Evolutionary conservation across 140 eudicot species (phyloP).

Genomic region (Stevia rebaudiana): DNA sequence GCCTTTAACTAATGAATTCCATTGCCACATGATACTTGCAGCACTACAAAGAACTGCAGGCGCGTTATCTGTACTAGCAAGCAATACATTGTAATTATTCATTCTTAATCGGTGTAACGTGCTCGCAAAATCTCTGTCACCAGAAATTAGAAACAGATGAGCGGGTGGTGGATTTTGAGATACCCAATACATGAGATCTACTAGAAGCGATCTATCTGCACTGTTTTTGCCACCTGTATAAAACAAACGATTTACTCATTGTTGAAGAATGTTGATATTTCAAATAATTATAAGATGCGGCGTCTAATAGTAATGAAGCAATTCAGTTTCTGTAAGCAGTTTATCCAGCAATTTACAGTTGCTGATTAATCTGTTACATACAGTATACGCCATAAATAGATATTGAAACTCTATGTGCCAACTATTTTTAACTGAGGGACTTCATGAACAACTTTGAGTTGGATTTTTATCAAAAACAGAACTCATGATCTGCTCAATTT

Average conservation of each 20-base stretch:
- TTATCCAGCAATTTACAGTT: slow-evolving; percentile 13
- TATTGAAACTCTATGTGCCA: neutral
- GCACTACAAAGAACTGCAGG: slow-evolving; percentile 94
- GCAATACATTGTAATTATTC: slow-evolving; percentile 83
- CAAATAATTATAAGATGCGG: neutral
- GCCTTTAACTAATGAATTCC: slow-evolving; percentile 71
- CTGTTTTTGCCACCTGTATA: slow-evolving; percentile 87
- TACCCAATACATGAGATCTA: slow-evolving; percentile 93
- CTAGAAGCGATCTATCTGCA: slow-evolving; percentile 87
- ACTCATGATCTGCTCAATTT: neutral
- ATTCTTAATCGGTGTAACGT: slow-evolving; percentile 79
- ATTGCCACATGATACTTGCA: slow-evolving; percentile 94
- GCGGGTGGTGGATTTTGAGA: slow-evolving; percentile 97
- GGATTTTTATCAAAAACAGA: neutral
- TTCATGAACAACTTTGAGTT: neutral
- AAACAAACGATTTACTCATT: neutral
- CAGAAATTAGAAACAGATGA: slow-evolving; percentile 78
- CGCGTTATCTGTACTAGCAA: slow-evolving; percentile 59
- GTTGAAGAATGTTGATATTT: neutral
- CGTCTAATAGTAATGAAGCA: too few relatives aligned
- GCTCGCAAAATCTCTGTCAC: slow-evolving; percentile 84
- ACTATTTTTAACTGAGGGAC: neutral
- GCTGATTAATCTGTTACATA: neutral
- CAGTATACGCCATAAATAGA: neutral
- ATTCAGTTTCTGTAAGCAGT: slow-evolving; percentile 9